Base-by-base conservation (phyloP, 805 yeast species). In the Osmozyma mogii region DNA sequence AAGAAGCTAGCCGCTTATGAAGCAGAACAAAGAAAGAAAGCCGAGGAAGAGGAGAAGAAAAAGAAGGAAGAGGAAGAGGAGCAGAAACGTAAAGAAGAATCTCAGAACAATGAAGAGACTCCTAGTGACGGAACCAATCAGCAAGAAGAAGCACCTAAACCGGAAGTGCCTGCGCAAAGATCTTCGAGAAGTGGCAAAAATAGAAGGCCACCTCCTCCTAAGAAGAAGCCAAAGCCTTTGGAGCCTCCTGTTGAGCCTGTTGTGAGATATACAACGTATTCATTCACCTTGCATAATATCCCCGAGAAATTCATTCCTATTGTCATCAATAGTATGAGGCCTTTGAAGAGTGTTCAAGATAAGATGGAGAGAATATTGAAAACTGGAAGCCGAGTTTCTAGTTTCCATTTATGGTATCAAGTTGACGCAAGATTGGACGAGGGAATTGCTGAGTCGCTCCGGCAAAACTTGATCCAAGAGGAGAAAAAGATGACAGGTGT, bases 361-460 rank as follows among this genome's bases (percentile, higher is more conserved):
- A 56, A 65, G 12, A 85, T 89, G 95, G 63, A 65, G 22, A 57
- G 65, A 7, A 69, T 78, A 4, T 50, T 85, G 32, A 58, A 61
- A 10, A 58, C 54, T 12, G 95, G 95, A 2, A 61, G 64, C 1
- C 65, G 85, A 34, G 55, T 75, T 3, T 58, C 78, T 5, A 72
- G 72, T 19, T 73, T 74, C 42, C 71, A 80, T 48, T 58, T 85
- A 13, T 87, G 96, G 95, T 84, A 79, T 45, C 84, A 82, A 43
- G 64, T 89, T 8, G 92, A 82, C 51, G 88, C 85, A 1, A 66
- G 71, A 26, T 71, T 74, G 31, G 92, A 83, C 49, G 84, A 77
- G 38, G 53, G 56, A 1, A 43, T 81, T 27, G 82, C 83, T 0
- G 92, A 83, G 43, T 61, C 64, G 6, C 51, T 81, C 22, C 65